These are phyloP conservation scores for Oryza australiensis DNA, from an alignment of 176 grass and related monocot species.

Conservation along the genomic window DNA sequence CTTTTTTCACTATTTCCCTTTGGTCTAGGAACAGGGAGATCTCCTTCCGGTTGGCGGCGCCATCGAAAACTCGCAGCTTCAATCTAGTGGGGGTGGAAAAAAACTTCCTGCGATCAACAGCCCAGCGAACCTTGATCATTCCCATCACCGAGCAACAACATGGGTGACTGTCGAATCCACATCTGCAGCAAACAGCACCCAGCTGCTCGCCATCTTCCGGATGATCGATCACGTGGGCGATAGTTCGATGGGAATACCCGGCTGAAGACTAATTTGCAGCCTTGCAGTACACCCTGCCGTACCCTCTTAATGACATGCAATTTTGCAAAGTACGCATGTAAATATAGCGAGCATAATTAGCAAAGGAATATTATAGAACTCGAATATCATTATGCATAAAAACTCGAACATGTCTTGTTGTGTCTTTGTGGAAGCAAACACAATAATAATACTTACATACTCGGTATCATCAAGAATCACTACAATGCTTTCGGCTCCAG, in stretches of 20 bases:
- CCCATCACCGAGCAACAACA: too few relatives aligned
- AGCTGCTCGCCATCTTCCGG: constrained; percentile 85
- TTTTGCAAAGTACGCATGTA: constrained; percentile 31
- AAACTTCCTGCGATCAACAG: constrained; percentile 56
- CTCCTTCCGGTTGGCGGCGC: constrained; percentile 53
- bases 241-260: constrained; percentile 55
- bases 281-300: constrained; percentile 55
- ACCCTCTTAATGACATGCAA: constrained; percentile 62
- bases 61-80: constrained; percentile 68
- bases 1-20: constrained; percentile 31
- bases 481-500: too few relatives aligned
- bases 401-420: too few relatives aligned
- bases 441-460: too few relatives aligned
- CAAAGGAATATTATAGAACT: constrained; percentile 9
- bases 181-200: constrained; percentile 62
- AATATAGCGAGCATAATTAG: constrained; percentile 1
- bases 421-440: too few relatives aligned
- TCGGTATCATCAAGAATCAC: too few relatives aligned
- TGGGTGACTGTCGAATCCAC: constrained; percentile 64
- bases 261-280: constrained; percentile 82
- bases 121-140: constrained; percentile 68
- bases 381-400: too few relatives aligned
- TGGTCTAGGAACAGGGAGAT: constrained; percentile 27
- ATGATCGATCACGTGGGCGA: constrained; percentile 41
- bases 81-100: constrained; percentile 65